phyloP scores from a whole-genome alignment of 331 rosid species.

The Spiraea crenata region DNA sequence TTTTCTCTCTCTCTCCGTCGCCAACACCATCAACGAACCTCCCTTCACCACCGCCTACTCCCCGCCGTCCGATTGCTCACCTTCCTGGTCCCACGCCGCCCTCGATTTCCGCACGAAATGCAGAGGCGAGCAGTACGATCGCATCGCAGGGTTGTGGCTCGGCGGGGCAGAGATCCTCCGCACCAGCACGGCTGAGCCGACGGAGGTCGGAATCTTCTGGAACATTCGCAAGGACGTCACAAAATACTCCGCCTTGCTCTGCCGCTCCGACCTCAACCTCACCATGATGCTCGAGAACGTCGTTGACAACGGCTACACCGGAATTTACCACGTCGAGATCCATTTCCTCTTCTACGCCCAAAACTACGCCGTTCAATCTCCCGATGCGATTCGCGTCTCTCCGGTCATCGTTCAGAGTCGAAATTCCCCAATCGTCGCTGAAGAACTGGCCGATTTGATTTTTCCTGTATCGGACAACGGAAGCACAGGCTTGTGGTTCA shows the following conservation, averaged over 20 bases:
- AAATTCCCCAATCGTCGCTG: background rate
- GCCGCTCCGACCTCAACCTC: slow-evolving; percentile 34
- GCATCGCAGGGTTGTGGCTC: slow-evolving; percentile 77
- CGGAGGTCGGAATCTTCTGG: slow-evolving; percentile 58
- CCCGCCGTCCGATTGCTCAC: no score
- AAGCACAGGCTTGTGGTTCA: slow-evolving; percentile 65
- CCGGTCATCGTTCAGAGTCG: background rate
- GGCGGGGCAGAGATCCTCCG: slow-evolving; percentile 74
- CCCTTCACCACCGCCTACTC: no score
- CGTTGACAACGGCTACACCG: slow-evolving; percentile 52
- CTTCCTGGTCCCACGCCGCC: no score
- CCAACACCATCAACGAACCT: no score
- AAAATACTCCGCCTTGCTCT: slow-evolving; percentile 54
- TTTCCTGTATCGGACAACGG: slow-evolving; percentile 64
- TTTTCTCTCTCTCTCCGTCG: no score
- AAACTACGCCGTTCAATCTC: background rate
- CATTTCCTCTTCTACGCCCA: slow-evolving; percentile 37
- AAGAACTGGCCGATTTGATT: slow-evolving; percentile 58
- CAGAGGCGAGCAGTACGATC: slow-evolving; percentile 76
- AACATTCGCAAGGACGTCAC: slow-evolving; percentile 68
- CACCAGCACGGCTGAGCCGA: slow-evolving; percentile 78
- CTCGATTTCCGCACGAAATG: no score
- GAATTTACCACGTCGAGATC: slow-evolving; percentile 59
- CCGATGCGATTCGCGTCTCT: slow-evolving; percentile 13
- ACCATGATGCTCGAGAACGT: slow-evolving; percentile 85